Conservation (phyloP, 257 asterid species). For the Jasminum sambac region DNA sequence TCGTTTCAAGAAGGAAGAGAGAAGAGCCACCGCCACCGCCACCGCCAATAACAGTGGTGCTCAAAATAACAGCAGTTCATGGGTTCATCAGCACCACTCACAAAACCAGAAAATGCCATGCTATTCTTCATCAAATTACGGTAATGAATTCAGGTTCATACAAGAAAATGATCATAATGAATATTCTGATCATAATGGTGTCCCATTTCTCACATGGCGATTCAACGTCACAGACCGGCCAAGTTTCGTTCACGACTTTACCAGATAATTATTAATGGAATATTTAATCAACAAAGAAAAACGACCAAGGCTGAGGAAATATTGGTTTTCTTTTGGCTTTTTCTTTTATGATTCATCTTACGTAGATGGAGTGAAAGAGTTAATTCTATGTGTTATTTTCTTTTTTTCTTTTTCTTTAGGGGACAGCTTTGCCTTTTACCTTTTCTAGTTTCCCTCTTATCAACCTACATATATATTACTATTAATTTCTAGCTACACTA, state of each 20-base stretch:
- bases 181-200: conserved; percentile 49
- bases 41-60: conserved; percentile 44
- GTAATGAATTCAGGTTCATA: conserved; percentile 56
- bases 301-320: too few species aligned
- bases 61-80: conserved; percentile 38
- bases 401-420: conserved; percentile 29
- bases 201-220: conserved; percentile 75
- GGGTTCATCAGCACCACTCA: conserved; percentile 43
- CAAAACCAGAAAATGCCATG: conserved; percentile 44
- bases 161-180: conserved; percentile 56
- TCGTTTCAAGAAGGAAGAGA: conserved; percentile 92
- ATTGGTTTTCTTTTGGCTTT: conserved; percentile 49
- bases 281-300: not conserved
- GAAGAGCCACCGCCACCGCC: conserved; percentile 84
- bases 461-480: conserved; percentile 12
- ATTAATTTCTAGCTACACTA: conserved; percentile 14
- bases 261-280: conserved; percentile 36
- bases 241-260: conserved; percentile 68
- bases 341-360: conserved; percentile 29
- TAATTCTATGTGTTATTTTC: conserved; percentile 55
- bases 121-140: conserved; percentile 35
- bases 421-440: conserved; percentile 27
- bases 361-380: conserved; percentile 78
- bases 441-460: conserved; percentile 18
- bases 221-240: conserved; percentile 72